phyloP scores from a whole-genome alignment of 2,329 filamentous ascomycete genomes.

The Lecanicillium sp. region DNA sequence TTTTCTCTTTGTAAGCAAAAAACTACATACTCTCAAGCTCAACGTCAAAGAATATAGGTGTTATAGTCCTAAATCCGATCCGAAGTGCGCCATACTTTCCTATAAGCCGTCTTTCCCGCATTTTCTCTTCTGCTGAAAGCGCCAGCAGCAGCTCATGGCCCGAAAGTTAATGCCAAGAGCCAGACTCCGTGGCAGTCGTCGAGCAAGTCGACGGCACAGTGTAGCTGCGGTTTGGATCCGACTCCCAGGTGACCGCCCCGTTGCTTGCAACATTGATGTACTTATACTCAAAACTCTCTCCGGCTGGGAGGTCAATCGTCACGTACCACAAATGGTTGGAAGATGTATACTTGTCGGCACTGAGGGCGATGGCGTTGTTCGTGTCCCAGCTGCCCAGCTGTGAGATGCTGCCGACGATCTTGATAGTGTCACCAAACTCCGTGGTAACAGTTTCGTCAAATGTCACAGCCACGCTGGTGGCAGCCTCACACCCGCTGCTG shows the following conservation, averaged over 20 bases:
- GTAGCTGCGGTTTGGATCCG: conserved; percentile 44
- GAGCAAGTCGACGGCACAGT: conserved; percentile 26
- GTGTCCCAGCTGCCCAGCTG: conserved; percentile 57
- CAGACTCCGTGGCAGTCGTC: conserved; percentile 16
- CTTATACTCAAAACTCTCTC: conserved; percentile 56
- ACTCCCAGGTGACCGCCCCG: conserved; percentile 55
- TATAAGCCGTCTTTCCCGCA: no score
- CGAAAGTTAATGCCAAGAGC: conserved; percentile 26
- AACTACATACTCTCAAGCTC: no score
- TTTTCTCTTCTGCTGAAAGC: no score
- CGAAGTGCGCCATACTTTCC: no score
- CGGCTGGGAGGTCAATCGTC: conserved; percentile 45
- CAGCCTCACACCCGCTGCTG: no score
- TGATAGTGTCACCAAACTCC: conserved; percentile 53
- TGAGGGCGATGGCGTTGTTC: conserved; percentile 44
- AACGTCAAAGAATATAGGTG: no score
- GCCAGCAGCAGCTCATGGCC: no score
- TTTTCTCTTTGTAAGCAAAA: no score
- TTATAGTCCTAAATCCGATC: no score
- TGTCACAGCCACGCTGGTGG: conserved; percentile 53
- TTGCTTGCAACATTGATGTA: conserved; percentile 51
- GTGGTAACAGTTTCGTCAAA: conserved; percentile 54
- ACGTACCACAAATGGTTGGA: conserved; percentile 53
- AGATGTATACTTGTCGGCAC: conserved; percentile 49
- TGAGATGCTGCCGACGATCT: conserved; percentile 51